Conservation (phyloP, 2,329 filamentous ascomycete genomes). For the Hansfordia pulvinata region DNA sequence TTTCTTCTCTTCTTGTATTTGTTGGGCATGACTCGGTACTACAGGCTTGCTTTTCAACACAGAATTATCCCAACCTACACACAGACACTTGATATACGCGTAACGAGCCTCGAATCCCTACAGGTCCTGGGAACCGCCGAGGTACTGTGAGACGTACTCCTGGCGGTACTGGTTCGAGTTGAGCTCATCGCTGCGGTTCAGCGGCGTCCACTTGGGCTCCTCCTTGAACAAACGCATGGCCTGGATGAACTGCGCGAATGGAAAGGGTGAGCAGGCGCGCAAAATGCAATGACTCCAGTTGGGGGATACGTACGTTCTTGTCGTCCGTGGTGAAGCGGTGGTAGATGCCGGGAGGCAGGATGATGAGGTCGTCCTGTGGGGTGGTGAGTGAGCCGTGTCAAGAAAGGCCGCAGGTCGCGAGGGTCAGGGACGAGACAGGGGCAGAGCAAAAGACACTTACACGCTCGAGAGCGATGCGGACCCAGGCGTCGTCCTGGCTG, state of each 20-base stretch:
- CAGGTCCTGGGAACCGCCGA: too few species aligned
- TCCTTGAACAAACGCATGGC: conserved; percentile 97
- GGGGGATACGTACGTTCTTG: conserved; percentile 57
- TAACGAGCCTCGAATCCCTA: too few species aligned
- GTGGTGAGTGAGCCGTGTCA: conserved; percentile 1
- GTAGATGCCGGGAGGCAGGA: conserved; percentile 89
- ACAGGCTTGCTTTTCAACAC: too few species aligned
- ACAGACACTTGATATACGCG: too few species aligned
- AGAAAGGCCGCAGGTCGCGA: neutral
- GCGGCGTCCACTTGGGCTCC: conserved; percentile 93
- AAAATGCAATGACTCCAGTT: conserved; percentile 1
- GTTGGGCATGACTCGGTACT: too few species aligned
- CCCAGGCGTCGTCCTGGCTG: conserved; percentile 72
- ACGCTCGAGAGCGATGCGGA: conserved; percentile 74
- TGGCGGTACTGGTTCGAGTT: conserved; percentile 68
- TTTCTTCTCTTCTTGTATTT: too few species aligned
- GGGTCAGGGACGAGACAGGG: neutral
- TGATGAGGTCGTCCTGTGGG: conserved; percentile 62
- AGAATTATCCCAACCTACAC: too few species aligned
- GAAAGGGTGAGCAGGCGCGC: neutral
- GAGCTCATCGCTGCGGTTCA: conserved; percentile 68
- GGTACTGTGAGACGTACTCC: conserved; percentile 52
- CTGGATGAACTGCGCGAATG: conserved; percentile 61
- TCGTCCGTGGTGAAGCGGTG: conserved; percentile 94
- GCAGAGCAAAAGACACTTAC: conserved; percentile 18